These are phyloP conservation scores for Selenicereus undatus DNA, from an alignment of 148 eudicot species.

Conservation along the genomic window DNA sequence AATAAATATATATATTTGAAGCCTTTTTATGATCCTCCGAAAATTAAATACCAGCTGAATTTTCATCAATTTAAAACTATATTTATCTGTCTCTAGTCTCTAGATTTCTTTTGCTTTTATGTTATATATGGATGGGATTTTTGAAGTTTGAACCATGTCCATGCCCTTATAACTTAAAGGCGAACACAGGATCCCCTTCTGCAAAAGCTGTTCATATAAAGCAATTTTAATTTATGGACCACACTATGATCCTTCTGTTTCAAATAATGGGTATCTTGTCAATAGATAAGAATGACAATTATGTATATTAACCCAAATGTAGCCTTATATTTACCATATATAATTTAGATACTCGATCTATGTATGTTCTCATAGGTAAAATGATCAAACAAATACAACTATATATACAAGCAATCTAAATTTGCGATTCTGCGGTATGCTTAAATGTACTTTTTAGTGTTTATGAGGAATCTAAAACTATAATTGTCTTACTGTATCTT, in stretches of 20 bases:
- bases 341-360: too few species aligned
- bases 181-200: conserved; percentile 10
- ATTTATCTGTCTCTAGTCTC: background rate
- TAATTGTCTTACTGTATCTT: background rate
- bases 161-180: conserved; percentile 3
- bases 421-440: too few species aligned
- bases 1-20: background rate
- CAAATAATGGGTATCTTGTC: conserved; percentile 7
- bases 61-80: background rate
- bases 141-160: conserved; percentile 15
- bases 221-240: conserved; percentile 25
- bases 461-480: too few species aligned
- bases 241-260: conserved; percentile 9
- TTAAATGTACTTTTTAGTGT: too few species aligned
- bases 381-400: too few species aligned
- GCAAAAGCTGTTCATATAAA: conserved; percentile 31
- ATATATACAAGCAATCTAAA: too few species aligned
- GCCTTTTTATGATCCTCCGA: background rate
- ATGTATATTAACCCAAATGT: background rate
- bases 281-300: too few species aligned
- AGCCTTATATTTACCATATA: background rate
- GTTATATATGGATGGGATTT: conserved; percentile 6
- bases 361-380: too few species aligned
- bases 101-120: conserved; percentile 2
- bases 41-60: background rate